phyloP scores from a whole-genome alignment of 2,329 filamentous ascomycete species.

The Ophiostoma sp. region DNA sequence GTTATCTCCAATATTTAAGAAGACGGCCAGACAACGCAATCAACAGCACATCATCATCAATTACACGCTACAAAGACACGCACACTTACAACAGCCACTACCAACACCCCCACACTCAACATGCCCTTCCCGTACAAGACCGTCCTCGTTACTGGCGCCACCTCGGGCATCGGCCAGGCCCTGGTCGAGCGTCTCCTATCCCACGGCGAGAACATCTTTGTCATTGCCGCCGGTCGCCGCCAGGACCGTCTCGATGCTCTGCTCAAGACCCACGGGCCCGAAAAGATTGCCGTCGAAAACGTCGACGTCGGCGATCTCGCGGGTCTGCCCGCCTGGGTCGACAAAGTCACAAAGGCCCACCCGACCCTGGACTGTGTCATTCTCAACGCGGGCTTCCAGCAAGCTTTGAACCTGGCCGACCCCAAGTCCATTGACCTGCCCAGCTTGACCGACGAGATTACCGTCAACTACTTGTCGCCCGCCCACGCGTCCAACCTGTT shows the following conservation, averaged over 20 bases:
- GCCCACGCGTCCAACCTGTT: slow-evolving; percentile 32
- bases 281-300: slow-evolving; percentile 42
- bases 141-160: slow-evolving; percentile 56
- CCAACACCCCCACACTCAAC: not conserved
- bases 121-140: slow-evolving; percentile 59
- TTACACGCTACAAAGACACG: not conserved
- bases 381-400: slow-evolving; percentile 59
- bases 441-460: slow-evolving; percentile 35
- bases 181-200: slow-evolving; percentile 46
- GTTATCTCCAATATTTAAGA: not conserved
- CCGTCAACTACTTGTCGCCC: slow-evolving; percentile 31
- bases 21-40: not conserved
- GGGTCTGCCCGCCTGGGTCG: slow-evolving; percentile 45
- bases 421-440: slow-evolving; percentile 41
- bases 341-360: slow-evolving; percentile 41
- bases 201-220: slow-evolving; percentile 45
- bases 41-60: not conserved
- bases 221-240: slow-evolving; percentile 56
- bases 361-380: slow-evolving; percentile 57
- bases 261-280: slow-evolving; percentile 44
- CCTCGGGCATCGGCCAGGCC: slow-evolving; percentile 53
- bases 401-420: slow-evolving; percentile 47
- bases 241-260: slow-evolving; percentile 52
- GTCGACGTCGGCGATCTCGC: slow-evolving; percentile 51
- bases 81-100: not conserved